phyloP scores from a whole-genome alignment of 2,329 filamentous ascomycete species.

The Hypoxylon sp. region DNA sequence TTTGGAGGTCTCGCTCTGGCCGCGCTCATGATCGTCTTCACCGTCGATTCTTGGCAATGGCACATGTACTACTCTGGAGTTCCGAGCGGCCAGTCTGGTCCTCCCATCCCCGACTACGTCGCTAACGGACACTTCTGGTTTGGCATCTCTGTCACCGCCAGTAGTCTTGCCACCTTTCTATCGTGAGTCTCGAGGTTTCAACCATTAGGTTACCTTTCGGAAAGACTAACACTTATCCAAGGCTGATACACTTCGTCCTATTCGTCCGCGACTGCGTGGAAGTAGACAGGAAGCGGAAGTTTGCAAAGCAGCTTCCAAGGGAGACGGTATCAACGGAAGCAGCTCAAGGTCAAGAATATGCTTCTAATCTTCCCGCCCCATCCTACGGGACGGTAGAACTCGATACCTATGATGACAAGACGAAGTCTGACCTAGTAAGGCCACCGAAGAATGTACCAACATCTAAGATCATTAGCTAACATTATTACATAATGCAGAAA shows the following conservation, averaged over 20 bases:
- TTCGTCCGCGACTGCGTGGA: conserved; percentile 38
- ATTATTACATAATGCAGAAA: not conserved
- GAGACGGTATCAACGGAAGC: not conserved
- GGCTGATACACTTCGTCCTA: conserved; percentile 32
- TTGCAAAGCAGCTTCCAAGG: not conserved
- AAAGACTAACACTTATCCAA: conserved; percentile 3
- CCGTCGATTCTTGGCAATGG: conserved; percentile 12
- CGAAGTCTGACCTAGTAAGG: conserved; percentile 1
- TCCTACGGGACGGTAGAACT: not conserved
- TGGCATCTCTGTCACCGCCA: conserved; percentile 9
- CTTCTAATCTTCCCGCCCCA: not conserved
- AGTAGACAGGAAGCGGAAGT: conserved; percentile 29
- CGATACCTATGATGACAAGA: not conserved
- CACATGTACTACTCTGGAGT: not conserved
- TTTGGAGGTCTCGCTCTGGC: conserved; percentile 12
- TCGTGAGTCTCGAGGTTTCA: conserved; percentile 19
- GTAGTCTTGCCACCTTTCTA: conserved; percentile 1
- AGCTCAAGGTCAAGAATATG: not conserved
- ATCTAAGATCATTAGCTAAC: not conserved
- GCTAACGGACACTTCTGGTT: conserved; percentile 23
- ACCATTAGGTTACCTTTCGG: not conserved
- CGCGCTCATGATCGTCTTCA: conserved; percentile 5
- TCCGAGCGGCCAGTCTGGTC: not conserved
- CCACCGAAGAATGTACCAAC: not conserved
- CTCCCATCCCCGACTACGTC: conserved; percentile 4